These are phyloP conservation scores for Monilinia fructigena DNA, from an alignment of 2,329 filamentous ascomycete species.

Conservation along the genomic window DNA sequence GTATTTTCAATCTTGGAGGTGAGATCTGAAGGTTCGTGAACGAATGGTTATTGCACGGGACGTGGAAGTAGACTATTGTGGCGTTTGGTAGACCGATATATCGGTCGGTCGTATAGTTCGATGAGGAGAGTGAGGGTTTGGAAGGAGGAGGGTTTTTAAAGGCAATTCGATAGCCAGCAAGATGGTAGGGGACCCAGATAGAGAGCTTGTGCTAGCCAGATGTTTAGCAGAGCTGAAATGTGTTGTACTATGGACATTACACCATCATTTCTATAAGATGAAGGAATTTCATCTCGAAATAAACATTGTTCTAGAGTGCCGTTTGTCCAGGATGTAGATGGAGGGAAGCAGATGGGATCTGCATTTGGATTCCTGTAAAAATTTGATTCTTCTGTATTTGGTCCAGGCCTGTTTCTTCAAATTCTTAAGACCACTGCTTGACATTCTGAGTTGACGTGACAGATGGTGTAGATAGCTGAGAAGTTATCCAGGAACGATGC, in stretches of 20 bases:
- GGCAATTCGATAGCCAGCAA: not conserved
- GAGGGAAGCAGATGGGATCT: slow-evolving; percentile 14
- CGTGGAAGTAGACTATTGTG: not conserved
- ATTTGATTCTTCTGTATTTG: not conserved
- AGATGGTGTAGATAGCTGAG: slow-evolving; percentile 28
- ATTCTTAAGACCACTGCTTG: not conserved
- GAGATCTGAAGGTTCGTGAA: not conserved
- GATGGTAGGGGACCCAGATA: not conserved
- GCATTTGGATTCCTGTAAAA: slow-evolving; percentile 18
- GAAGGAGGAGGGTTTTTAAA: not conserved
- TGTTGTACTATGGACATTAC: not conserved
- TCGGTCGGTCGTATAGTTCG: slow-evolving; percentile 12
- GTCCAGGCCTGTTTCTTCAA: not conserved
- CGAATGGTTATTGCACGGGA: not conserved
- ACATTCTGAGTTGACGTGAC: slow-evolving; percentile 8
- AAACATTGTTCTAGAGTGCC: slow-evolving; percentile 6
- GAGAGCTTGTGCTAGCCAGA: not conserved
- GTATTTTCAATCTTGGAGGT: too few species aligned
- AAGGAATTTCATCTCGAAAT: not conserved
- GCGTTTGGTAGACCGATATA: slow-evolving; percentile 4
- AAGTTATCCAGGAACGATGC: slow-evolving; percentile 13
- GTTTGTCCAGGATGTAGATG: slow-evolving; percentile 7
- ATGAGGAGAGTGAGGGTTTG: slow-evolving; percentile 2
- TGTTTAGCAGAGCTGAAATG: not conserved
- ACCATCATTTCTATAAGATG: not conserved